Percentiles rank a stretch among this genome's conserved stretches.
phyloP scores from a whole-genome alignment of 305 asterid genomes.

The Rubia tinctorum region DNA sequence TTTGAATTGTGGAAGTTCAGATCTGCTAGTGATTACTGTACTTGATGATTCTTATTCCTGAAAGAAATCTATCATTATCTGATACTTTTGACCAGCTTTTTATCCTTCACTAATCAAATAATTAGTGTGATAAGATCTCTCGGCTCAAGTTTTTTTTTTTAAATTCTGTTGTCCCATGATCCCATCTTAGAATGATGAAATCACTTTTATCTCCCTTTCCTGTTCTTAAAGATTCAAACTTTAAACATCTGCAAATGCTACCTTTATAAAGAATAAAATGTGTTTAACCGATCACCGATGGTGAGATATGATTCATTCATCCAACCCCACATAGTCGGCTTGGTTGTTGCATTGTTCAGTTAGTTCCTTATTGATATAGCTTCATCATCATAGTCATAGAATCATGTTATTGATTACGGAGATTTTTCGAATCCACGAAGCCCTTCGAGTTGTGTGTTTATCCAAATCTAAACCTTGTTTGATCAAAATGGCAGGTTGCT shows the following conservation, averaged over 20 bases:
- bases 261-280: background rate
- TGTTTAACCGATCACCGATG: background rate
- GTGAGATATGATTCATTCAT: no score
- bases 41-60: background rate
- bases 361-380: background rate
- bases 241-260: background rate
- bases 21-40: background rate
- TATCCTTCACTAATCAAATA: background rate
- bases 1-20: background rate
- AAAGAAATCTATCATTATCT: conserved; percentile 6
- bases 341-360: background rate
- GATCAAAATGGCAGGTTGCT: conserved; percentile 66
- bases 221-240: background rate
- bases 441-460: no score
- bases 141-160: background rate
- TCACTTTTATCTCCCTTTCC: conserved; percentile 1
- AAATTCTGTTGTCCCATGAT: background rate
- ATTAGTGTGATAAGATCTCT: conserved; percentile 1
- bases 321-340: background rate
- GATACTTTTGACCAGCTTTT: conserved; percentile 8
- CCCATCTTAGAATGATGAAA: conserved; percentile 12
- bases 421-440: no score
- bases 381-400: background rate
- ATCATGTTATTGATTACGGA: background rate
- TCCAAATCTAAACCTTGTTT: no score